phyloP scores from a whole-genome alignment of 1,139 yeast genomes.

The Blastobotrys proliferans region DNA sequence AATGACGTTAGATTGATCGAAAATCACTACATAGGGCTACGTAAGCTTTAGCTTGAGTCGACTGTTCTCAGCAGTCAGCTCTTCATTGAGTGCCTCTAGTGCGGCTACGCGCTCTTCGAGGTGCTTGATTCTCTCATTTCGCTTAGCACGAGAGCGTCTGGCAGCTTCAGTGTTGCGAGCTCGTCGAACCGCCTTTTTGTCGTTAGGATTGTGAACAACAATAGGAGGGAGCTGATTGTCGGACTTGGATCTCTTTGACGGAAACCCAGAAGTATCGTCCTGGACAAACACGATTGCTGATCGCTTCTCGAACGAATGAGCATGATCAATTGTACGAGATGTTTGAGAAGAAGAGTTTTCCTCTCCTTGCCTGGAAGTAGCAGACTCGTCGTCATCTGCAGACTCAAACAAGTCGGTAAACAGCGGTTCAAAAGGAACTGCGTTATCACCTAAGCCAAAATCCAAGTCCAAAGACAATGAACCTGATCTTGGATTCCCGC shows the following conservation, averaged over 20 bases:
- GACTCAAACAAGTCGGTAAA: too few species aligned
- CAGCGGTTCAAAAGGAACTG: too few species aligned
- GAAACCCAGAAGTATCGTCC: constrained; percentile 2
- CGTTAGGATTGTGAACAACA: constrained; percentile 47
- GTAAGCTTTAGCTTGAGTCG: too few species aligned
- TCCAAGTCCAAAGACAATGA: too few species aligned
- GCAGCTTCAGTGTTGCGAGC: constrained; percentile 96
- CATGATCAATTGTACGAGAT: too few species aligned
- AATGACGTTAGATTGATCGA: too few species aligned
- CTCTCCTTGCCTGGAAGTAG: too few species aligned
- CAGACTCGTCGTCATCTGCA: too few species aligned
- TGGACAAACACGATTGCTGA: constrained; percentile 20
- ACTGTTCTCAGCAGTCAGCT: constrained; percentile 45
- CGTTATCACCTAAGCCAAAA: too few species aligned
- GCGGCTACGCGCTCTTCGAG: constrained; percentile 70
- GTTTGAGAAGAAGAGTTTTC: too few species aligned
- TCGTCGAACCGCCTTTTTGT: constrained; percentile 70
- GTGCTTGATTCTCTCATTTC: constrained; percentile 79
- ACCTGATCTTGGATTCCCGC: too few species aligned
- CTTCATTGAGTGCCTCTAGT: constrained; percentile 49
- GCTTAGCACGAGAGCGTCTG: constrained; percentile 86
- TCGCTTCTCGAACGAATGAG: constrained; percentile 19
- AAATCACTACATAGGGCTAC: too few species aligned
- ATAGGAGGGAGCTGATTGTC: constrained; percentile 33
- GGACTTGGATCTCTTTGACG: constrained; percentile 1